Conservation (phyloP, 108 stramenopile species). For the Conticribra guillardii region DNA sequence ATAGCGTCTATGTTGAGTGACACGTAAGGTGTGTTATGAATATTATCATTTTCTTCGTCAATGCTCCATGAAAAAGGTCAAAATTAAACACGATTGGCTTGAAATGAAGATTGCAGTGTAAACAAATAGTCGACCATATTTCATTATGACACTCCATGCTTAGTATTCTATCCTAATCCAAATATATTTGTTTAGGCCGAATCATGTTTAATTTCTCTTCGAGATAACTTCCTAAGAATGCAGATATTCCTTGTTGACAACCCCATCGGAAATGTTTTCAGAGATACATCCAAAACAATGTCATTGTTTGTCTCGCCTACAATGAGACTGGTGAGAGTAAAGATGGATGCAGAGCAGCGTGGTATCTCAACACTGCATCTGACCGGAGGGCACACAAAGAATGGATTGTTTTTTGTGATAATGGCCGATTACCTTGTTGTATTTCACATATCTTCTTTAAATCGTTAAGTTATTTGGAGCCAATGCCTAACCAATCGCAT, state of each 20-base stretch:
- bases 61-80: no score
- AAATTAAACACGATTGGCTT: no score
- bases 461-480: constrained; percentile 32
- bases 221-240: constrained; percentile 54
- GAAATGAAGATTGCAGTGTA: no score
- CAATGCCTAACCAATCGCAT: constrained; percentile 56
- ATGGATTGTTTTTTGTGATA: constrained; percentile 59
- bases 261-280: constrained; percentile 66
- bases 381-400: constrained; percentile 68
- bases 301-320: constrained; percentile 31
- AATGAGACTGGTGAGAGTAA: no score
- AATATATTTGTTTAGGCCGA: neutral
- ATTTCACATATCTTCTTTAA: constrained; percentile 70
- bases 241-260: constrained; percentile 78
- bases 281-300: constrained; percentile 15
- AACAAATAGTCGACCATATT: no score
- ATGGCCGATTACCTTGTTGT: constrained; percentile 64
- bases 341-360: neutral
- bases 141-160: no score
- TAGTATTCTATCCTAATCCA: no score
- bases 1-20: constrained; percentile 27
- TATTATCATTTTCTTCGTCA: no score
- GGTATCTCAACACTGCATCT: constrained; percentile 27
- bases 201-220: neutral
- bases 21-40: no score